These are phyloP conservation scores for Ambrosia trifida DNA, from an alignment of 129 eudicot species.

Conservation along the genomic window DNA sequence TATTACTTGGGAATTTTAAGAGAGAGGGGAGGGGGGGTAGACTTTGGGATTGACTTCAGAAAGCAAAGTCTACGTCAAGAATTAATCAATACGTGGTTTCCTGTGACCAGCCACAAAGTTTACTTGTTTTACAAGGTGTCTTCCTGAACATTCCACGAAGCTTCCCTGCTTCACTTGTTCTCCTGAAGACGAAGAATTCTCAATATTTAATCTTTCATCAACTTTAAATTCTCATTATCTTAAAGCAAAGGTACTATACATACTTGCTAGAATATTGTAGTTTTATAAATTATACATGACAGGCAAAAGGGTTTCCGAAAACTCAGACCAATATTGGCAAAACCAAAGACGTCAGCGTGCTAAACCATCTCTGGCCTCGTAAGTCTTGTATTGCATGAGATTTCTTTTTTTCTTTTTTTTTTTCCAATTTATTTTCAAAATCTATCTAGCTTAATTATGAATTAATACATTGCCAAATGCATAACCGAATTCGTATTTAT, in stretches of 20 bases:
- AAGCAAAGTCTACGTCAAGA: slow-evolving; percentile 23
- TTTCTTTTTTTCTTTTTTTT: not conserved
- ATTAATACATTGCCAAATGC: too few species aligned
- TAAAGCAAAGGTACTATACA: not conserved
- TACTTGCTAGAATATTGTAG: not conserved
- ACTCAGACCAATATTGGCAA: slow-evolving; percentile 38
- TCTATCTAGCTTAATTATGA: not conserved
- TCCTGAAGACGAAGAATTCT: slow-evolving; percentile 12
- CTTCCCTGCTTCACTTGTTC: slow-evolving; percentile 21
- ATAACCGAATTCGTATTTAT: too few species aligned
- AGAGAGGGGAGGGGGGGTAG: not conserved
- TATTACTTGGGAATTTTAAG: not conserved
- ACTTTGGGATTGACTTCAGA: slow-evolving; percentile 30
- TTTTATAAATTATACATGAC: slow-evolving; percentile 40
- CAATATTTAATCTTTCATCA: not conserved
- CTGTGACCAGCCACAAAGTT: not conserved
- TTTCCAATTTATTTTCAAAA: too few species aligned
- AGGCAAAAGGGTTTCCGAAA: slow-evolving; percentile 50
- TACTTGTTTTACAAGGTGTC: slow-evolving; percentile 14
- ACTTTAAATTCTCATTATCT: not conserved
- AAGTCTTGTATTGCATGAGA: slow-evolving; percentile 27
- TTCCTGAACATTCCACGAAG: slow-evolving; percentile 40
- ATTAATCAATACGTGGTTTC: not conserved
- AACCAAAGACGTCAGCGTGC: slow-evolving; percentile 53
- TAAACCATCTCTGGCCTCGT: slow-evolving; percentile 72